Conservation (phyloP, 2,329 filamentous ascomycete species). For the Aspergillus texensis region DNA sequence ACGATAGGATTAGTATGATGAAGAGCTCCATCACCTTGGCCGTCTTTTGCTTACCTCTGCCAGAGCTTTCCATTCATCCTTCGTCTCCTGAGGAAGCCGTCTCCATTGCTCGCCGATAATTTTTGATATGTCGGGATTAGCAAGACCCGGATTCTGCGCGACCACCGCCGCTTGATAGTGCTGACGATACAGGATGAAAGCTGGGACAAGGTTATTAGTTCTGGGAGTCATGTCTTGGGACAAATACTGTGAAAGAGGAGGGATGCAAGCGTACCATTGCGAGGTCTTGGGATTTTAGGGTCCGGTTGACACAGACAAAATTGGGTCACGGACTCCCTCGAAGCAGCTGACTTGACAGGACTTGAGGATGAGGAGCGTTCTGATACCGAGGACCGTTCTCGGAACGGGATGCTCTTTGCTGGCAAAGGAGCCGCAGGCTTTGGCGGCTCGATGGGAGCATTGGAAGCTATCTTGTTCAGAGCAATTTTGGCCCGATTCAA, state of each 20-base stretch:
- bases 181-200: conserved; percentile 96
- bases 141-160: conserved; percentile 79
- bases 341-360: conserved; percentile 35
- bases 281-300: conserved; percentile 70
- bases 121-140: conserved; percentile 96
- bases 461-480: conserved; percentile 24
- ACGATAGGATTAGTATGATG: conserved; percentile 11
- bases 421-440: conserved; percentile 22
- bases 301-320: conserved; percentile 72
- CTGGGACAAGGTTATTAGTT: conserved; percentile 72
- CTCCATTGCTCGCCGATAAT: conserved; percentile 95
- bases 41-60: conserved; percentile 66
- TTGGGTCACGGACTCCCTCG: conserved; percentile 50
- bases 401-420: conserved; percentile 26
- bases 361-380: conserved; percentile 36
- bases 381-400: conserved; percentile 28
- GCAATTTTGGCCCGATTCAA: conserved; percentile 29
- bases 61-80: conserved; percentile 83
- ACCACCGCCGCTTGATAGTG: conserved; percentile 85
- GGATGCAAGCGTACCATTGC: conserved; percentile 62
- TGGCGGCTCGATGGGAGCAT: conserved; percentile 13
- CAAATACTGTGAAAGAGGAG: background rate
- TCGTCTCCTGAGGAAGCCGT: conserved; percentile 70
- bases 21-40: background rate
- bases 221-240: background rate